Evolutionary conservation across 1,284 basidiomycete species (phyloP).

Genomic region (Sporisorium exsertum): DNA sequence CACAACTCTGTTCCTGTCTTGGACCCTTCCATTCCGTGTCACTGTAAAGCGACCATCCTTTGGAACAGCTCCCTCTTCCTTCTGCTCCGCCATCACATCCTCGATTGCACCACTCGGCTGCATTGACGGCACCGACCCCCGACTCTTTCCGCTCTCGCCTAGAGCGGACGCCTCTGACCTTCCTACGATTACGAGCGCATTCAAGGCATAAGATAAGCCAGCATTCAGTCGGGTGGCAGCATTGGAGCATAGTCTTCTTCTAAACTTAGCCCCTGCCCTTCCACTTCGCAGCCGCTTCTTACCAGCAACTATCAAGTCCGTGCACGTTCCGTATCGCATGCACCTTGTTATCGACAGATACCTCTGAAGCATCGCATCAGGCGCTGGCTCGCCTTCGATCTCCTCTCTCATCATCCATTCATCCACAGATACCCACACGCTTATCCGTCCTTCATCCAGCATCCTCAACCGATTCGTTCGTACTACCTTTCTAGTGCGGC

Average conservation of each 20-base stretch:
- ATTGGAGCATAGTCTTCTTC: not conserved
- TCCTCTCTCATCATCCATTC: not conserved
- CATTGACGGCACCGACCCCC: not conserved
- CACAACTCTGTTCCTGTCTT: constrained; percentile 6
- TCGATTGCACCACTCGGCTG: constrained; percentile 3
- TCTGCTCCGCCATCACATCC: not conserved
- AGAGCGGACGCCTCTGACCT: not conserved
- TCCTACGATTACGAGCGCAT: not conserved
- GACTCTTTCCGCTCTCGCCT: not conserved
- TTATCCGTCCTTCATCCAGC: constrained; percentile 3
- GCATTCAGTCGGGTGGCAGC: not conserved
- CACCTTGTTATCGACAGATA: constrained; percentile 12
- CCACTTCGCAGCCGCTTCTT: not conserved
- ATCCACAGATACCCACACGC: not conserved
- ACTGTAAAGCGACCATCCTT: constrained; percentile 16
- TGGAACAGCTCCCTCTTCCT: constrained; percentile 22
- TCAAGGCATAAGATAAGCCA: not conserved
- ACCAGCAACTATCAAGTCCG: not conserved
- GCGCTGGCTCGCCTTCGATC: constrained; percentile 28
- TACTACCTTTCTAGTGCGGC: constrained; percentile 9
- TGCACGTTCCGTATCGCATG: constrained; percentile 12
- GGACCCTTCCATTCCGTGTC: constrained; percentile 4
- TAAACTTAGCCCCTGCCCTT: not conserved
- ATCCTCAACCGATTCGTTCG: constrained; percentile 1
- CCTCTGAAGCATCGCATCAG: constrained; percentile 21